These are phyloP conservation scores for Periconia digitata DNA, from an alignment of 2,329 filamentous ascomycete genomes.

Conservation along the genomic window DNA sequence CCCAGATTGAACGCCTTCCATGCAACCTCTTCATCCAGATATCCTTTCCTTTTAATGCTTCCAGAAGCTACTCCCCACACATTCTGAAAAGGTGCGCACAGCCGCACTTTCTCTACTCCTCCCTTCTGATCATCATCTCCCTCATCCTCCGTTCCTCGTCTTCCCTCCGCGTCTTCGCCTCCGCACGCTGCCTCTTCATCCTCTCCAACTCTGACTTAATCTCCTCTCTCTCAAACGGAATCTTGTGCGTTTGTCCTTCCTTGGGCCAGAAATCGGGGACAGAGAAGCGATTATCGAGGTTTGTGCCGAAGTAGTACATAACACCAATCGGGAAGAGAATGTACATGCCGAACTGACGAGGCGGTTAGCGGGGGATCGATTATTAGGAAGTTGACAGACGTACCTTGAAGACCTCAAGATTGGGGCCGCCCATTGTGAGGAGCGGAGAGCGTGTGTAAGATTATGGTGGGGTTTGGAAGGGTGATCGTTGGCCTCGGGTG, in stretches of 20 bases:
- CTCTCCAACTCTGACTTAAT: constrained; percentile 79
- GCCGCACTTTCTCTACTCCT: constrained; percentile 11
- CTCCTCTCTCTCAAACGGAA: constrained; percentile 77
- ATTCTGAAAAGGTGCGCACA: not conserved
- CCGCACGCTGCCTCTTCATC: constrained; percentile 57
- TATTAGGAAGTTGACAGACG: constrained; percentile 13
- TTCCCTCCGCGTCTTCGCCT: constrained; percentile 51
- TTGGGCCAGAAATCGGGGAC: constrained; percentile 95
- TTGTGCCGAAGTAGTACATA: constrained; percentile 99
- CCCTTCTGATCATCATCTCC: constrained; percentile 18
- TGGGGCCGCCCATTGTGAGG: constrained; percentile 72
- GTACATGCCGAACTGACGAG: constrained; percentile 94
- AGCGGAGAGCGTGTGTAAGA: no score
- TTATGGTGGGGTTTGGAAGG: constrained; percentile 27
- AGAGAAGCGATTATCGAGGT: constrained; percentile 82
- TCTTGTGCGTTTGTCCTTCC: constrained; percentile 71
- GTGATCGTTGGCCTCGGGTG: constrained; percentile 6
- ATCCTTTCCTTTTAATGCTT: not conserved
- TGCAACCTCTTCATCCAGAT: constrained; percentile 5
- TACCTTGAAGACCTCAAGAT: constrained; percentile 95
- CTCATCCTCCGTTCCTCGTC: constrained; percentile 32
- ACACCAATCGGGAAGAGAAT: constrained; percentile 98
- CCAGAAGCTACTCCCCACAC: not conserved
- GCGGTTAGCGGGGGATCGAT: constrained; percentile 6
- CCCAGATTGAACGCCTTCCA: constrained; percentile 20